Evolutionary conservation across 768 basidiomycete genomes (phyloP), one percentile per base, ranked within the genome.

Genomic region (Crassisporium funariophilum): DNA sequence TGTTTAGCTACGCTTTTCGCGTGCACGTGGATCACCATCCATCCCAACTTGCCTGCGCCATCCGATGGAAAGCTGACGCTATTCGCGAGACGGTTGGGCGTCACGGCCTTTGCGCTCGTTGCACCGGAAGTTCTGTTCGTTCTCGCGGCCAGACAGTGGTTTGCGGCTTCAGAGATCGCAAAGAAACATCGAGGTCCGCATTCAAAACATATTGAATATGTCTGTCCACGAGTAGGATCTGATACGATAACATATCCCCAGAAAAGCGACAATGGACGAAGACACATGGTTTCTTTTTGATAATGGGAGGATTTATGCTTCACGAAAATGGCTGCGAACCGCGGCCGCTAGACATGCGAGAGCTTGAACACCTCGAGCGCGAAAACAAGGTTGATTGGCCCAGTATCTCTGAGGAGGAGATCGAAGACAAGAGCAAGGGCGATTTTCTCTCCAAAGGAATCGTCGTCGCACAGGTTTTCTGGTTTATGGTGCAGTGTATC

Each of bases 401-500:
- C 3, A 35, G 31, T 2, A 41, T 55, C 10, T 49, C 53, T 3
- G 51, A 46, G 15, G 47, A 53, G 24, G 53, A 54, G 21, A 51
- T 59, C 2, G 29, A 41, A 13, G 58, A 62, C 50, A 33, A 44
- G n/a, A 57, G 54, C 55, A 70, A 71, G 50, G 62, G 62, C 4
- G 64, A 70, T 35, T 47, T 41, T 0, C 39, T 72, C 1, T 53
- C 67, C 1, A 73, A 73, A 38, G 55, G 53, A 1, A 21, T 72
- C 2, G 61, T 62, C 3, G 17, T 68, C 8, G 12, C 56, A 1
- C 71, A 74, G 41, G 55, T 63, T 5, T 15, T 48, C 1, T 72
- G 69, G 68, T 73, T 72, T 50, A 40, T 59, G 25, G 23, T 54
- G 10, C 63, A 68, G 29, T 59, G 57, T 43, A 49, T 67, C 15